Conservation (phyloP, 371 early-diverging fungal genomes). For the Mortierella sp. region DNA sequence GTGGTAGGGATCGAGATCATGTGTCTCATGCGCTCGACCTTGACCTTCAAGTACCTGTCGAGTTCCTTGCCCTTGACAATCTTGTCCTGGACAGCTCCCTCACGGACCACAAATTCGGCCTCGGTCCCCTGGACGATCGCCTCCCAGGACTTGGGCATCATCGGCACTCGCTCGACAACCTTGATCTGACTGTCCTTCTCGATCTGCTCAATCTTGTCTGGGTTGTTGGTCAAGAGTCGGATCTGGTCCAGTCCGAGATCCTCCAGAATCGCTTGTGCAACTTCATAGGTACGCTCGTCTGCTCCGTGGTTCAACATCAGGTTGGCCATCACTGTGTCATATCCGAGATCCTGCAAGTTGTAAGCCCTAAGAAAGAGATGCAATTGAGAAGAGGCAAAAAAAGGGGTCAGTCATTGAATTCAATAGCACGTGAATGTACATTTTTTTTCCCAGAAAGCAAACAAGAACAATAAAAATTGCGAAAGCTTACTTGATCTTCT, state of each 20-base stretch:
- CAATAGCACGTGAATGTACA: conserved; percentile 5
- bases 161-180: conserved; percentile 87
- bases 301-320: conserved; percentile 89
- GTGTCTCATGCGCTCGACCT: conserved; percentile 55
- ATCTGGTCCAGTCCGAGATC: conserved; percentile 81
- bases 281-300: conserved; percentile 92
- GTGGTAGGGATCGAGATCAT: conserved; percentile 39
- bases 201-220: conserved; percentile 91
- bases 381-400: background rate
- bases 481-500: conserved; percentile 87
- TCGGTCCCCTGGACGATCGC: conserved; percentile 37
- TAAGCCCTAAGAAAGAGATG: conserved; percentile 79
- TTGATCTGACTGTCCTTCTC: conserved; percentile 75
- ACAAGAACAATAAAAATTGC: background rate
- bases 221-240: conserved; percentile 95
- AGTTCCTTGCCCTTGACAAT: conserved; percentile 55
- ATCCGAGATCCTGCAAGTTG: conserved; percentile 95
- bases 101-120: conserved; percentile 41
- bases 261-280: conserved; percentile 91
- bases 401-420: background rate
- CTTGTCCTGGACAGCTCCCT: conserved; percentile 57
- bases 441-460: background rate
- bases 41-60: conserved; percentile 46
- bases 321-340: conserved; percentile 96
- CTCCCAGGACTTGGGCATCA: conserved; percentile 90